Conservation (phyloP, 2,329 filamentous ascomycete species). For the Pleomassaria siparia region DNA sequence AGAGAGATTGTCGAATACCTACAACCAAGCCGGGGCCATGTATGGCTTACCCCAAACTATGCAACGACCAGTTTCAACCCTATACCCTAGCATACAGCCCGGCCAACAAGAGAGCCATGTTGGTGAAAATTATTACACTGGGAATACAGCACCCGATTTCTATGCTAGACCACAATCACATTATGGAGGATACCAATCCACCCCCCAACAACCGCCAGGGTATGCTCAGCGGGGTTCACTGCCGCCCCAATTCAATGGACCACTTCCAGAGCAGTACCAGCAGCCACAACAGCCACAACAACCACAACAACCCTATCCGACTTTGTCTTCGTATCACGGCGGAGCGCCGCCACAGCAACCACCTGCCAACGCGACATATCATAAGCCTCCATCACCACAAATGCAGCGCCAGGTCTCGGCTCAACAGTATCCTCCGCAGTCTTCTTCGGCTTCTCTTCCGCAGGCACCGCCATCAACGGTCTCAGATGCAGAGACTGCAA, state of each 20-base stretch:
- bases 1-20: conserved; percentile 89
- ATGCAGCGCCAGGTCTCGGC: conserved; percentile 37
- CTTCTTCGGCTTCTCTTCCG: conserved; percentile 31
- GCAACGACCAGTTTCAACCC: conserved; percentile 53
- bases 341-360: conserved; percentile 23
- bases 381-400: conserved; percentile 38
- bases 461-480: conserved; percentile 38
- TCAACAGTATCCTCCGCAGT: conserved; percentile 38
- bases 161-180: conserved; percentile 54
- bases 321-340: conserved; percentile 24
- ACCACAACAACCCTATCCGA: conserved; percentile 40
- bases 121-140: conserved; percentile 81
- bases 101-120: conserved; percentile 47
- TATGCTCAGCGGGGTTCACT: conserved; percentile 37
- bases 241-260: conserved; percentile 26
- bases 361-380: conserved; percentile 28
- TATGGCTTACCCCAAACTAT: conserved; percentile 39
- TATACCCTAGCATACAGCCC: conserved; percentile 68
- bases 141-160: conserved; percentile 57
- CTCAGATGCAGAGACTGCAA: conserved; percentile 36
- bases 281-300: conserved; percentile 38
- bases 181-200: conserved; percentile 50
- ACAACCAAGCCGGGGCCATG: conserved; percentile 68
- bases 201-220: conserved; percentile 44
- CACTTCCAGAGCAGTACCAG: conserved; percentile 31